Evolutionary conservation across 805 yeast genomes (phyloP), one percentile per base, ranked within the genome.

Genomic region (Myxozyma vanderwaltii): DNA sequence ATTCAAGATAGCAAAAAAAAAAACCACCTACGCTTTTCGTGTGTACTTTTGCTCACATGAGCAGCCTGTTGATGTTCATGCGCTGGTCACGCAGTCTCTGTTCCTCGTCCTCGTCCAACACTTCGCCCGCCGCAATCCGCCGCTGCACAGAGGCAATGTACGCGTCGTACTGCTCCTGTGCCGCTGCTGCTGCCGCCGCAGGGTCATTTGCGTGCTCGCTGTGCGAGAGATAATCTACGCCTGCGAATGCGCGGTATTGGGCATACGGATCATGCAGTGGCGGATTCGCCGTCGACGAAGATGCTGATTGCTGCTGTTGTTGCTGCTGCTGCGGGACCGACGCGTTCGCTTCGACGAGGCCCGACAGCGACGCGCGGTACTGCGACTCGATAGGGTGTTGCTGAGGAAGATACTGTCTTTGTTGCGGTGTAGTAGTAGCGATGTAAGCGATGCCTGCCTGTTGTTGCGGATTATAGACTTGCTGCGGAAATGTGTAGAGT

Each of bases 51-150:
- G 13, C n/a, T 39, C 44, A 59, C 60, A 55, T 51, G 39, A 59
- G 31, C 60, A 59, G 26, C 29, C 60, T 53, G 40, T 59, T 59
- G 51, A 59, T 59, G 39, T 59, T 59, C 63, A 59, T 59, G 39
- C 63, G 40, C 51, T 51, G 57, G 15, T 59, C 63, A n/a, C 63
- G 59, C 26, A 59, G 23, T 36, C 56, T 46, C 45, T 51, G 59
- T 47, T 55, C 58, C 51, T 59, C 63, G 27, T 55, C 63, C 27
- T 57, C 61, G 31, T 55, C 59, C 21, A 52, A 24, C 1, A 40
- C 53, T 40, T 58, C 54, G 13, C 47, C 53, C 21, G 45, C 45
- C 19, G 41, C 54, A 38, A 43, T 48, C 44, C 59, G 48, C 39
- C 26, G 49, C 36, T 45, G 53, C 44, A 55, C 41, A 8, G 54